These are phyloP conservation scores for Starmera amethionina DNA, from an alignment of 805 yeast genomes.

Conservation along the genomic window DNA sequence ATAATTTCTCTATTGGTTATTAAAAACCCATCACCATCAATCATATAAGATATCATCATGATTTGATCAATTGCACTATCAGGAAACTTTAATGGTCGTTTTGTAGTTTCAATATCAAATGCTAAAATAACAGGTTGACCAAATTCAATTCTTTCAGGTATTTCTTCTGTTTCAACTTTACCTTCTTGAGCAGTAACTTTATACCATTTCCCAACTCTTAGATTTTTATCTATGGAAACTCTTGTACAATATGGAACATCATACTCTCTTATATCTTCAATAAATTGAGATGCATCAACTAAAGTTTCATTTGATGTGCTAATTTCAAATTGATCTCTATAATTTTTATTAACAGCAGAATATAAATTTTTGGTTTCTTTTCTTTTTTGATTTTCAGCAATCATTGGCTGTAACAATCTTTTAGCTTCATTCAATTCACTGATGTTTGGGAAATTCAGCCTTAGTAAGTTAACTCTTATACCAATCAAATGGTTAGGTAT, in stretches of 20 bases:
- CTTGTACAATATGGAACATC: constrained; percentile 97
- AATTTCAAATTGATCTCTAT: constrained; percentile 12
- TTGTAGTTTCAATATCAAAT: constrained; percentile 95
- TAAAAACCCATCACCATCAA: constrained; percentile 91
- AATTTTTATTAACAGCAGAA: constrained; percentile 35
- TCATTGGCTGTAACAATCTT: constrained; percentile 55
- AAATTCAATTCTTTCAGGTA: constrained; percentile 73
- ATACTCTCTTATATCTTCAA: constrained; percentile 81
- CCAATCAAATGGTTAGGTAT: constrained; percentile 86
- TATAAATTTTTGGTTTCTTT: constrained; percentile 61
- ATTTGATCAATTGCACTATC: constrained; percentile 84
- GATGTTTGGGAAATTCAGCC: constrained; percentile 65
- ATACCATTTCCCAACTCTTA: constrained; percentile 96
- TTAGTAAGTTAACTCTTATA: constrained; percentile 49
- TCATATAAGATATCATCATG: constrained; percentile 99
- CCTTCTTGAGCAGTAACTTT: constrained; percentile 58
- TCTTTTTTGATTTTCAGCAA: constrained; percentile 53
- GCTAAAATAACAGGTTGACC: constrained; percentile 97
- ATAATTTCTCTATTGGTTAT: constrained; percentile 93
- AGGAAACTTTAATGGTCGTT: constrained; percentile 93
- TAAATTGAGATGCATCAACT: constrained; percentile 49
- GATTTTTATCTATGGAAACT: constrained; percentile 81
- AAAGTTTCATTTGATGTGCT: constrained; percentile 12
- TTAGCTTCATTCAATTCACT: constrained; percentile 70
- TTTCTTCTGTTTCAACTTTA: constrained; percentile 42